phyloP scores from a whole-genome alignment of 306 rosid genomes.

The Acacia acuminata region DNA sequence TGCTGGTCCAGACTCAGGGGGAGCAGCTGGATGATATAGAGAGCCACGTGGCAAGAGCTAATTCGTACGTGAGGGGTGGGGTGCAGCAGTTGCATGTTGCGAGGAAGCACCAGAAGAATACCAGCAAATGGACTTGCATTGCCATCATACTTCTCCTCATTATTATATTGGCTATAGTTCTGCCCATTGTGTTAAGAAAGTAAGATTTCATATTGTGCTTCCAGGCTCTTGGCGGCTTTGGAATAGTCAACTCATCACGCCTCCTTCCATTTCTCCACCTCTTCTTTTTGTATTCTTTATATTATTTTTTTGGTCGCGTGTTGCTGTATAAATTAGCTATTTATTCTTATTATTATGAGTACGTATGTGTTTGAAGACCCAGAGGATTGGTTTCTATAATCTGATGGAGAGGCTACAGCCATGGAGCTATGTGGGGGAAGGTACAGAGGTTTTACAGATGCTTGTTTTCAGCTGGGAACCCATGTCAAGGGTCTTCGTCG shows the following conservation, averaged over 20 bases:
- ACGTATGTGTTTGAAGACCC: slow-evolving; percentile 16
- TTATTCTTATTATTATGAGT: not conserved
- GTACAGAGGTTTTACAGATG: not conserved
- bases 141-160: slow-evolving; percentile 52
- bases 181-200: slow-evolving; percentile 39
- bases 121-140: slow-evolving; percentile 66
- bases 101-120: slow-evolving; percentile 60
- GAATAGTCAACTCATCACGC: slow-evolving; percentile 34
- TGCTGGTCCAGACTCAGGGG: slow-evolving; percentile 76
- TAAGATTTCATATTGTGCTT: not conserved
- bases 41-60: slow-evolving; percentile 69
- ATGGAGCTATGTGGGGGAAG: not conserved
- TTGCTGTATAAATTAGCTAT: not conserved
- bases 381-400: slow-evolving; percentile 35
- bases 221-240: not conserved
- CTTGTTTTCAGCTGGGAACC: not conserved
- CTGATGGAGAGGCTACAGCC: not conserved
- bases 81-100: slow-evolving; percentile 58
- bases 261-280: slow-evolving; percentile 18
- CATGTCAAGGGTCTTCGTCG: not conserved
- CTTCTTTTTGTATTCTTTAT: not conserved
- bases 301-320: slow-evolving; percentile 14
- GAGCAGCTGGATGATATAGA: slow-evolving; percentile 81
- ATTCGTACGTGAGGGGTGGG: slow-evolving; percentile 65
- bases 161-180: slow-evolving; percentile 50